Evolutionary conservation across 345 rosid species (phyloP), one percentile per base, ranked within the genome.

Genomic region (Eucalyptus leucophloia): DNA sequence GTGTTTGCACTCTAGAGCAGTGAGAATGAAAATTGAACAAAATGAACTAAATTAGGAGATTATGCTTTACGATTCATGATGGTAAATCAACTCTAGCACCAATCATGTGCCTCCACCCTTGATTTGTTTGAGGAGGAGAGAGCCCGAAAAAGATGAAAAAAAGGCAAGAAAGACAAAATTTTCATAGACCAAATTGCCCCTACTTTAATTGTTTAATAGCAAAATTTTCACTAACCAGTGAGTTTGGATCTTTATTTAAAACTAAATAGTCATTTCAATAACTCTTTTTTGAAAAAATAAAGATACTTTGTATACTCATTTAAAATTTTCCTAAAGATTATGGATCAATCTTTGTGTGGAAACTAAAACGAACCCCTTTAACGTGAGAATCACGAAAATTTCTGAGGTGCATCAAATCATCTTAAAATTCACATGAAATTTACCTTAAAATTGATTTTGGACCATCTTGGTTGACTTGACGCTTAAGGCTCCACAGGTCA

Each of bases 221-320:
- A 24, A 56, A 56, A 56, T 2, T 26, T 24, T 56, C 0, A 3
- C 4, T 54, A 3, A 0, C 1, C 3, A 6, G 0, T 53, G 24
- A 53, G 24, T 53, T 53, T 53, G 10, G 0, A 1, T 0, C 3
- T 56, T 56, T 23, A 56, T 9, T 23, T 56, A 24, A 2, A 0
- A 4, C 0, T 56, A 10, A 56, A 0, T 23, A 56, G 30, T 56
- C 7, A 56, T 56, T 56, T 24, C 13, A 5, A 23, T 56, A 56
- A 56, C 4, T 11, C 6, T 10, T 5, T 56, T 24, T 56, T 2
- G 3, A 24, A 24, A 10, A 56, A 56, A 4, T 24, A 26, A 56
- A 56, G 1, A 56, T 26, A 56, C 1, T 56, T 10, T 2, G 0
- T 56, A 24, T 1, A 23, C 30, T 56, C 0, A 2, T 56, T 56